Conservation (phyloP, 2,329 filamentous ascomycete species). For the Colletotrichum shisoi region DNA sequence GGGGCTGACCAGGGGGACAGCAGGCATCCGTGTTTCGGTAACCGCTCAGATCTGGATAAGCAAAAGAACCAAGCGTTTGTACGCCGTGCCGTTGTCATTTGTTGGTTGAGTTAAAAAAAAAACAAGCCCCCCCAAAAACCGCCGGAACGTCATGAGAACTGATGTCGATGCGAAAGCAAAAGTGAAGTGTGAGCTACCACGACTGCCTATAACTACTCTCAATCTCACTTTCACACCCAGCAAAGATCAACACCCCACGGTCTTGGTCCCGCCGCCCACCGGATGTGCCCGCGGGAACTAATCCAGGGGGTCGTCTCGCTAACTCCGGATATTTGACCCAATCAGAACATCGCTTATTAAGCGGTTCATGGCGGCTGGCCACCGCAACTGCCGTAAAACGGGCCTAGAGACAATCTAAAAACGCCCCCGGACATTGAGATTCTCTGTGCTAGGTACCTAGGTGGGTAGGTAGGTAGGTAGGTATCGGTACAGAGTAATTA, state of each 20-base stretch:
- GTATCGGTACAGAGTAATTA: not conserved
- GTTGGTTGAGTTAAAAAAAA: too few species aligned
- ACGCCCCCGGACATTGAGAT: constrained; percentile 5
- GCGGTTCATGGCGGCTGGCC: constrained; percentile 11
- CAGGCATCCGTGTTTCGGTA: too few species aligned
- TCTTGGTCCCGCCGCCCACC: not conserved
- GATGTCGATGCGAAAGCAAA: not conserved
- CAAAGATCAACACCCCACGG: not conserved
- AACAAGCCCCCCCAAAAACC: too few species aligned
- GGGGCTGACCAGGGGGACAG: too few species aligned
- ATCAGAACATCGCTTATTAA: constrained; percentile 17
- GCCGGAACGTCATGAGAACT: too few species aligned
- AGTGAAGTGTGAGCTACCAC: not conserved
- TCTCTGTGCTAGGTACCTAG: not conserved
- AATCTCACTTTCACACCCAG: too few species aligned
- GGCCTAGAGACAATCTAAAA: not conserved
- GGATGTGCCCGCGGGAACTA: constrained; percentile 1
- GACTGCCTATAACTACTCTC: too few species aligned
- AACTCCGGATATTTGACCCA: not conserved
- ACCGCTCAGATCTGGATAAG: not conserved
- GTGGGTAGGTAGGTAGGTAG: too few species aligned
- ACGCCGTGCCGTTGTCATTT: too few species aligned
- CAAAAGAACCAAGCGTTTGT: not conserved
- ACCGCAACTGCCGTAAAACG: constrained; percentile 1
- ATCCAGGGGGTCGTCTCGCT: constrained; percentile 17